Percentiles rank a stretch among this genome's conserved stretches.
Evolutionary conservation across 1,284 basidiomycete species (phyloP).

Genomic region (Irpex lacteus): DNA sequence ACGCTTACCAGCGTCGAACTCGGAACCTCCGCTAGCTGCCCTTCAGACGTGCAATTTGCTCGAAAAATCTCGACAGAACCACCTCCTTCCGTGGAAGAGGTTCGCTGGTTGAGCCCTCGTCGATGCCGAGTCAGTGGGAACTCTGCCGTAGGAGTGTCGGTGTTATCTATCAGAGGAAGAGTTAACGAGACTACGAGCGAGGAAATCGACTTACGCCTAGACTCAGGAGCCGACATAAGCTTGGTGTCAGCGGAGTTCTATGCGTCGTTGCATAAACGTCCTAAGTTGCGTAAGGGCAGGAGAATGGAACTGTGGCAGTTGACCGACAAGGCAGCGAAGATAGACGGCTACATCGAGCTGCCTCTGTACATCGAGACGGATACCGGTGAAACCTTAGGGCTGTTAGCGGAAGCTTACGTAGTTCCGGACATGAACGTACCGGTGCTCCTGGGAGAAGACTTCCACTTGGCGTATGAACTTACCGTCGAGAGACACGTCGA

Average conservation of each 20-base stretch:
- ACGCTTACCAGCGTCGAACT: background rate
- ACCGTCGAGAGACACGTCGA: too few species aligned
- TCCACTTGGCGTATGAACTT: too few species aligned
- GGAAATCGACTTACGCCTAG: background rate
- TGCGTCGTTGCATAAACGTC: background rate
- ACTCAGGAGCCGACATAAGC: background rate
- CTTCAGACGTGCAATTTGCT: background rate
- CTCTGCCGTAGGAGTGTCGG: background rate
- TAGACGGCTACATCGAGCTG: background rate
- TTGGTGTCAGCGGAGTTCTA: background rate
- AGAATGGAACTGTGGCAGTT: background rate
- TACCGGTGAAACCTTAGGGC: too few species aligned
- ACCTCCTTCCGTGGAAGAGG: background rate
- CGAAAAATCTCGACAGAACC: too few species aligned
- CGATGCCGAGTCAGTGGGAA: background rate
- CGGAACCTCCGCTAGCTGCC: background rate
- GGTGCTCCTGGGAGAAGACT: too few species aligned
- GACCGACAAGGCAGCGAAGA: background rate
- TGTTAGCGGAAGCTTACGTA: too few species aligned
- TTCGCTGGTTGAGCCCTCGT: background rate
- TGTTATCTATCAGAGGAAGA: background rate
- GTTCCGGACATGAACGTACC: too few species aligned
- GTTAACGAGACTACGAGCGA: background rate
- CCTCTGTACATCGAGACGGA: background rate
- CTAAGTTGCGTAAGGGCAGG: background rate